A percentile compares a stretch with the other conserved stretches of the same genome.
These are phyloP conservation scores for Cyberlindnera petersonii DNA, from an alignment of 805 yeast species.

Conservation along the genomic window DNA sequence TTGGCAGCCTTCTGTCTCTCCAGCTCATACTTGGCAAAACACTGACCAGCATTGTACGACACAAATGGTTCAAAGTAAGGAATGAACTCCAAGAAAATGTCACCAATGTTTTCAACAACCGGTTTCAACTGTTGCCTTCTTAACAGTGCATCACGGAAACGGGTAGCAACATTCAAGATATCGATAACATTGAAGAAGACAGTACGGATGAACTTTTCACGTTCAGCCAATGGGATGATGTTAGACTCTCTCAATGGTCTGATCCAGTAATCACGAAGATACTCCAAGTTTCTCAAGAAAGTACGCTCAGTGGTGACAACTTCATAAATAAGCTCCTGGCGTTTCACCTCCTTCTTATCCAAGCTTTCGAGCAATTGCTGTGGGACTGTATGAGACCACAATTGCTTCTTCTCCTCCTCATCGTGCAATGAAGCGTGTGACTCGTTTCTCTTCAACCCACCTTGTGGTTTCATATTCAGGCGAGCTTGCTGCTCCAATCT, in stretches of 20 bases:
- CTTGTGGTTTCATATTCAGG: slow-evolving; percentile 80
- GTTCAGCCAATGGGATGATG: slow-evolving; percentile 81
- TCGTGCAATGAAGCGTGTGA: slow-evolving; percentile 65
- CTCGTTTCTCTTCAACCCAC: slow-evolving; percentile 76
- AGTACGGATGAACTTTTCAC: slow-evolving; percentile 86
- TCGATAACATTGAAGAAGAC: slow-evolving; percentile 90
- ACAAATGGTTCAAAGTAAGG: slow-evolving; percentile 91
- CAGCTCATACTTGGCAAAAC: slow-evolving; percentile 91
- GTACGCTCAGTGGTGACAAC: slow-evolving; percentile 91
- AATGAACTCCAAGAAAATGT: slow-evolving; percentile 76
- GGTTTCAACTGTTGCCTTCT: slow-evolving; percentile 83
- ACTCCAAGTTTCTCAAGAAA: slow-evolving; percentile 91
- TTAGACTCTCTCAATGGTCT: slow-evolving; percentile 83
- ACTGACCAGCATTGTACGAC: slow-evolving; percentile 89
- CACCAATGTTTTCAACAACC: slow-evolving; percentile 82
- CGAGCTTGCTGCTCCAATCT: slow-evolving; percentile 94
- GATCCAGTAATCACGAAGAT: slow-evolving; percentile 89
- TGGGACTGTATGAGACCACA: slow-evolving; percentile 93
- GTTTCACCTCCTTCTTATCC: slow-evolving; percentile 79
- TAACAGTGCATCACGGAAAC: slow-evolving; percentile 84
- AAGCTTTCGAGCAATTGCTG: slow-evolving; percentile 70
- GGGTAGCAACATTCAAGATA: slow-evolving; percentile 75
- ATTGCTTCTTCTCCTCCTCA: slow-evolving; percentile 74
- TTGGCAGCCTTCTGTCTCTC: slow-evolving; percentile 91
- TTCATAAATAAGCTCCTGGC: slow-evolving; percentile 95